Evolutionary conservation across 169 alveolate species (phyloP).

Genomic region (Besnoitia besnoiti): DNA sequence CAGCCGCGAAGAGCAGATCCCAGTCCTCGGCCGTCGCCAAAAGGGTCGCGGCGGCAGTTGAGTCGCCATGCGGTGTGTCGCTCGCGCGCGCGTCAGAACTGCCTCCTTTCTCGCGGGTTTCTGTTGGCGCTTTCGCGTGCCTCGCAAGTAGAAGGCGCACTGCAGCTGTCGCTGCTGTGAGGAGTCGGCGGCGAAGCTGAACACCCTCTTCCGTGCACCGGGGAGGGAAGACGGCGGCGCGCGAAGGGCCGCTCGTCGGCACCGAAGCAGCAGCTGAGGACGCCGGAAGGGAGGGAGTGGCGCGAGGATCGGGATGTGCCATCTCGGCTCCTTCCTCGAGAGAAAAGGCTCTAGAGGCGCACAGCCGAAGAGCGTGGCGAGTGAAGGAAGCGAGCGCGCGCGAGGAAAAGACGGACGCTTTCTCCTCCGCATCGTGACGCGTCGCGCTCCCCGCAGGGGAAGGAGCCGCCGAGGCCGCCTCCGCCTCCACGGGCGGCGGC

Average conservation of each 20-base stretch:
- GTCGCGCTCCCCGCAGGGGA: too few species aligned
- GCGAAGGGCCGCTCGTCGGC: too few species aligned
- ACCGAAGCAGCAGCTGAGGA: too few species aligned
- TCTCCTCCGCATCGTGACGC: too few species aligned
- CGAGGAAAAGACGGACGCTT: too few species aligned
- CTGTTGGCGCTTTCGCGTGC: not conserved
- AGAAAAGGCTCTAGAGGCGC: not conserved
- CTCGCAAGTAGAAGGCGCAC: not conserved
- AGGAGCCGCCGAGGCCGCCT: too few species aligned
- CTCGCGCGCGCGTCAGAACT: not conserved
- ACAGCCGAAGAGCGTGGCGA: not conserved
- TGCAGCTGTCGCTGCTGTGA: not conserved
- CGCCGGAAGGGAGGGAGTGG: not conserved
- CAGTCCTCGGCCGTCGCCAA: not conserved
- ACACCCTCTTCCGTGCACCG: not conserved
- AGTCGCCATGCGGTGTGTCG: not conserved
- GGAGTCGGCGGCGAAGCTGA: not conserved
- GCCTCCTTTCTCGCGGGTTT: not conserved
- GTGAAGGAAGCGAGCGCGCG: not conserved
- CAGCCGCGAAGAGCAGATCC: not conserved
- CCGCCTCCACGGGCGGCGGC: not conserved
- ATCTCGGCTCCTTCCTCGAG: not conserved
- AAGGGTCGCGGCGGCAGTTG: not conserved
- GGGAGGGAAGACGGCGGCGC: too few species aligned
- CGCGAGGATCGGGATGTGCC: not conserved